Base-by-base conservation (phyloP, 768 basidiomycete genomes). In the Auricularia heimuer region DNA sequence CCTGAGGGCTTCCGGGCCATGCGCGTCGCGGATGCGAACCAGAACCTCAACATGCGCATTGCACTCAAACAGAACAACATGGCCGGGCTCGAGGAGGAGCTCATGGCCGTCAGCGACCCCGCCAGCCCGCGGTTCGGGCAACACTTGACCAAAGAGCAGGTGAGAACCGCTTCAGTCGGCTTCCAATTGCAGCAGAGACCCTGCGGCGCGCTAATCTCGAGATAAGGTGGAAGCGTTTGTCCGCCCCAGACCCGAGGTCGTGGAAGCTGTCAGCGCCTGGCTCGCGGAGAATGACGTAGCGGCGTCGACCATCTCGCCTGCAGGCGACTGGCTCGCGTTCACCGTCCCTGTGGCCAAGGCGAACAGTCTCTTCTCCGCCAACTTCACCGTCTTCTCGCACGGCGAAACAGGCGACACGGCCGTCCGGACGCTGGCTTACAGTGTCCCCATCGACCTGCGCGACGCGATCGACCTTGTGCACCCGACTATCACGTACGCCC, bases 91-190 rank as follows among this genome's bases (percentile, higher is more conserved):
- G 83, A 86, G 69, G 72, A 80, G 44, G 80, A 82, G 56, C 72
- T 87, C 3, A 82, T 77, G 71, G 81, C 85, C 2, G 75, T 82
- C n/a, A 85, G 83, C 69, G 77, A 86, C 69, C 85, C 85, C 0
- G 72, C 72, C 56, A 84, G 86, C 65, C 66, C 71, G 35, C 81
- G 82, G 42, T 86, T 81, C 58, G 81, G 81, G 1, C 74, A 78
- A 37, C 82, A 83, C 64, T 81, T 80, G 79, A 72, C 77, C 1
- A 70, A 80, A 1, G 68, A 67, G 24, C 66, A 74, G 34, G 71
- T 84, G 66, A 77, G 76, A 18, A 51, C 14, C 16, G 18, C 47
- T 18, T 8, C 21, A 51, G 18, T 21, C 47, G 14, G 47, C 18
- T 51, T 42, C 8, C 39, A 51, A 6, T 29, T 29, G 29, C 29